Conservation (phyloP, 2,329 filamentous ascomycete genomes). For the Ceratocystiopsis sp. region DNA sequence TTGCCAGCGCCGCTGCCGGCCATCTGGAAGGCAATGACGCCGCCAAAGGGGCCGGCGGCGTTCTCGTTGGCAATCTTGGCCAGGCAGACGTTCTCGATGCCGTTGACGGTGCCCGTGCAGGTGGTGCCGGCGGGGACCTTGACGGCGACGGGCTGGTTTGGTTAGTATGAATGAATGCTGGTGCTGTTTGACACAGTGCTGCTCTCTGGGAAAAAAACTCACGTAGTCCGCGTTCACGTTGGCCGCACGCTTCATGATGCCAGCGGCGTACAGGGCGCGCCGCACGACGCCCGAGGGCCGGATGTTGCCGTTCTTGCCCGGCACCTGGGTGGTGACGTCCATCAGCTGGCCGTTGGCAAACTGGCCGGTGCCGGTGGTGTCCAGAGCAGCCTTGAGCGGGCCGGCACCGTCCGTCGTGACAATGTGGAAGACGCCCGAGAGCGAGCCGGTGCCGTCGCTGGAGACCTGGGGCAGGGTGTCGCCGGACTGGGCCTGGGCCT, state of each 20-base stretch:
- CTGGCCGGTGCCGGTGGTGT: conserved; percentile 19
- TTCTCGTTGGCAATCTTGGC: conserved; percentile 26
- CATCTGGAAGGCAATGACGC: conserved; percentile 23
- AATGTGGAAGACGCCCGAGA: conserved; percentile 21
- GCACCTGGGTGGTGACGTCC: conserved; percentile 18
- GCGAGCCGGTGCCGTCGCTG: conserved; percentile 13
- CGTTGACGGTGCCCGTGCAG: conserved; percentile 20
- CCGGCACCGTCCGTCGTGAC: conserved; percentile 26
- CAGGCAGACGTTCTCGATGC: conserved; percentile 21
- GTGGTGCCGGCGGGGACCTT: conserved; percentile 20
- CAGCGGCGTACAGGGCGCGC: conserved; percentile 6
- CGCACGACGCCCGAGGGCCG: conserved; percentile 4
- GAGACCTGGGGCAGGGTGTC: conserved; percentile 23
- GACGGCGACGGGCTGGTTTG: conserved; percentile 20
- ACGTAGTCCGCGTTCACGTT: conserved; percentile 14
- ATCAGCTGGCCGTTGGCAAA: conserved; percentile 17
- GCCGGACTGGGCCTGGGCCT: conserved; percentile 20
- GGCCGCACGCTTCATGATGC: conserved; percentile 11
- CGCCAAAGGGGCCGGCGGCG: conserved; percentile 23
- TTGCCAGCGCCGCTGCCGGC: conserved; percentile 3
- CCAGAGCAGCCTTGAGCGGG: conserved; percentile 21
- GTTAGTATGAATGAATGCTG: no score
- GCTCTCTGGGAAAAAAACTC: conserved; percentile 12
- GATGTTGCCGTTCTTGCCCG: conserved; percentile 20
- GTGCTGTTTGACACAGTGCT: no score